These are phyloP conservation scores for Aspergillus asperescens DNA, from an alignment of 495 filamentous ascomycete genomes.

Conservation along the genomic window DNA sequence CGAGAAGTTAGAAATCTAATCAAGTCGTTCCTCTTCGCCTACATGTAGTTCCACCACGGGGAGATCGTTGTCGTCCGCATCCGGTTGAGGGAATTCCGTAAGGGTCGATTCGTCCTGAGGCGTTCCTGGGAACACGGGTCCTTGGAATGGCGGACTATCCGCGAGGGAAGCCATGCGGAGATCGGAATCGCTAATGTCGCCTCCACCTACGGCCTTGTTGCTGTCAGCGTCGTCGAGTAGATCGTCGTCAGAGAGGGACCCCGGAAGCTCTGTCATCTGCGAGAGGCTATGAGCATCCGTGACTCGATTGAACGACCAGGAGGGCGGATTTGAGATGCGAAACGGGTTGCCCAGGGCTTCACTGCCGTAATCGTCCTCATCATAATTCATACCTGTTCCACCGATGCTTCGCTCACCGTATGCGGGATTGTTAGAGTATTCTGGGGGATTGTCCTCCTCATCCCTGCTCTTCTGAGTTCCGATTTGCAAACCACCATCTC, in stretches of 20 bases:
- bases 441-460: constrained; percentile 25
- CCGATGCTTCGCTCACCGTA: constrained; percentile 21
- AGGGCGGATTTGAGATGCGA: constrained; percentile 24
- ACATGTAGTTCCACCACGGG: constrained; percentile 45
- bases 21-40: constrained; percentile 34
- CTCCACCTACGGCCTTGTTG: constrained; percentile 42
- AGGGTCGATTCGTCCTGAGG: constrained; percentile 32
- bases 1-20: constrained; percentile 12
- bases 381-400: constrained; percentile 32
- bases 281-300: constrained; percentile 31
- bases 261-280: constrained; percentile 30
- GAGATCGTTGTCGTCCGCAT: constrained; percentile 35
- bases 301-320: constrained; percentile 34
- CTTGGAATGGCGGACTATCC: constrained; percentile 26
- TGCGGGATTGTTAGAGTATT: constrained; percentile 20
- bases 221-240: constrained; percentile 38
- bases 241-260: constrained; percentile 30
- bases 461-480: constrained; percentile 30
- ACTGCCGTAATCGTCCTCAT: constrained; percentile 28
- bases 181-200: constrained; percentile 35
- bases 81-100: constrained; percentile 32
- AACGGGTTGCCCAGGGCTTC: constrained; percentile 21
- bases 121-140: constrained; percentile 24
- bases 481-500: constrained; percentile 53
- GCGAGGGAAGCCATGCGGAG: constrained; percentile 30